These are phyloP conservation scores for Spiromastix sp. DNA, from an alignment of 2,329 filamentous ascomycete species.

Conservation along the genomic window DNA sequence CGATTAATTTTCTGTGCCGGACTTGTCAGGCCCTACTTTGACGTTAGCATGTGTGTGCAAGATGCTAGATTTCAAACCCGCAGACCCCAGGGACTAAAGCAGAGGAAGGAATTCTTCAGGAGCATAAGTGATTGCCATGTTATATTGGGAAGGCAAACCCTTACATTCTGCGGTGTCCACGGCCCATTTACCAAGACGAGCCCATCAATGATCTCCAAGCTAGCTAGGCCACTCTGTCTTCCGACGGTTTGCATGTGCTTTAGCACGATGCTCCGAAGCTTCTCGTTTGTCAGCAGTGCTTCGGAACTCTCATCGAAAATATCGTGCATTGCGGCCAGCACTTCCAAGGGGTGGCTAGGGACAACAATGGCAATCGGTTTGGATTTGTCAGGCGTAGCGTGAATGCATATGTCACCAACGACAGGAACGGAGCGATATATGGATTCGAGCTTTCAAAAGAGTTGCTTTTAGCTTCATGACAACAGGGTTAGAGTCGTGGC, in stretches of 20 bases:
- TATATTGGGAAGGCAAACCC: too few species aligned
- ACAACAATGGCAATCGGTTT: conserved; percentile 49
- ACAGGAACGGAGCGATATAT: conserved; percentile 54
- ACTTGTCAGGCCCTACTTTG: conserved; percentile 2
- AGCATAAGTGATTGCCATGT: too few species aligned
- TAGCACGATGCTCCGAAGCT: conserved; percentile 28
- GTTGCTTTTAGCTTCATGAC: not conserved
- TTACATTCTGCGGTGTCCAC: conserved; percentile 43
- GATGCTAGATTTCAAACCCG: not conserved
- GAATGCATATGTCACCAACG: conserved; percentile 47
- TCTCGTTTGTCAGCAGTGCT: conserved; percentile 24
- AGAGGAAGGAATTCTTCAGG: not conserved
- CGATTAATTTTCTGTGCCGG: conserved; percentile 4
- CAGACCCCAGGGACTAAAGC: not conserved
- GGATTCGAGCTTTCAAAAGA: conserved; percentile 58
- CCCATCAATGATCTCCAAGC: conserved; percentile 32
- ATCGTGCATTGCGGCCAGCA: conserved; percentile 44
- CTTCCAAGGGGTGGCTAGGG: conserved; percentile 51
- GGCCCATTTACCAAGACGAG: conserved; percentile 34
- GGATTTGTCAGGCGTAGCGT: conserved; percentile 39
- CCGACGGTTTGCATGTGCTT: conserved; percentile 28
- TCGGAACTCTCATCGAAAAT: conserved; percentile 23
- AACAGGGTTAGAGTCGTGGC: not conserved
- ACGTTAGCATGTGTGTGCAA: not conserved
- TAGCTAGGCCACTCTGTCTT: conserved; percentile 22